Evolutionary conservation across 2,329 filamentous ascomycete genomes (phyloP), one percentile per base, ranked within the genome.

Genomic region (Alternaria postmessia): DNA sequence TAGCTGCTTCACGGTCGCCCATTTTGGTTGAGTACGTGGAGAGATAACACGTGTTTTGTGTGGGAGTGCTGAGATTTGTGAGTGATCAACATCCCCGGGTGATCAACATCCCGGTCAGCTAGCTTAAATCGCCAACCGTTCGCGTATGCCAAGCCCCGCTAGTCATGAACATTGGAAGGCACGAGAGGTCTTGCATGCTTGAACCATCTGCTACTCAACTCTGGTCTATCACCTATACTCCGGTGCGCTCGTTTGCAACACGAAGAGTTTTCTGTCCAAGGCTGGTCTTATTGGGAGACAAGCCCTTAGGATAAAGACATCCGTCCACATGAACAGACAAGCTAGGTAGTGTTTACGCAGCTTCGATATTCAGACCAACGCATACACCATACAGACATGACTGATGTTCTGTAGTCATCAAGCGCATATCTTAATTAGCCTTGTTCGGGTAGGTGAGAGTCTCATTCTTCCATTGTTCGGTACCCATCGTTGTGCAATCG

Each of bases 71-170:
- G n/a, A n/a, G n/a, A n/a, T n/a, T n/a, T n/a, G n/a, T n/a, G n/a
- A n/a, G n/a, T n/a, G n/a, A n/a, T n/a, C n/a, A n/a, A n/a, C n/a
- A n/a, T n/a, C n/a, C n/a, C n/a, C n/a, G n/a, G n/a, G n/a, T n/a
- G n/a, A n/a, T n/a, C n/a, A n/a, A n/a, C n/a, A n/a, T n/a, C n/a
- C n/a, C n/a, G n/a, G n/a, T n/a, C n/a, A n/a, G n/a, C n/a, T n/a
- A n/a, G n/a, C n/a, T n/a, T n/a, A n/a, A n/a, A 59, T 66, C 60
- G 63, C 62, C 61, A 55, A 58, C 52, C 36, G 54, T 54, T 58
- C 54, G 52, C 59, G 53, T 46, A 47, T 63, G 63, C 63, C 61
- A 64, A 65, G 63, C 43, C 51, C 49, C 60, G 49, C 63, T 61
- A 65, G 58, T 61, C 49, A 48, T 46, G 43, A 51, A 16, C 20